Evolutionary conservation across 2,329 filamentous ascomycete genomes (phyloP).

Genomic region (Fusarium xylarioides): DNA sequence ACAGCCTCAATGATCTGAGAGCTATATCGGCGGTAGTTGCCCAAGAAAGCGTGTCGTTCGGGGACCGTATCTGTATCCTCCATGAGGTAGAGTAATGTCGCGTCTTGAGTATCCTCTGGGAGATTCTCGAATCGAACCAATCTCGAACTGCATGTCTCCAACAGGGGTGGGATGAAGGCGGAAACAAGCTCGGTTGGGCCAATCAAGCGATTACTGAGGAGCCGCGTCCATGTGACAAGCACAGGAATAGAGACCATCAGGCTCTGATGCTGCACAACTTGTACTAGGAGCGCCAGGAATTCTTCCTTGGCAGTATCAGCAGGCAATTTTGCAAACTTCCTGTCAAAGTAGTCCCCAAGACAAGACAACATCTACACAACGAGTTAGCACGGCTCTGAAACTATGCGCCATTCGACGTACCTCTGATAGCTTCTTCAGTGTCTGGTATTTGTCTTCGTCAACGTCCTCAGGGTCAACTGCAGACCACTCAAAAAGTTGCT

Average conservation of each 20-base stretch:
- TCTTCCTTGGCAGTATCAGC: conserved; percentile 71
- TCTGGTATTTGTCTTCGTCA: conserved; percentile 89
- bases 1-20: conserved; percentile 87
- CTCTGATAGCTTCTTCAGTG: conserved; percentile 94
- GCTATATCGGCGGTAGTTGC: conserved; percentile 94
- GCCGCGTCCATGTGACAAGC: conserved; percentile 86
- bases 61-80: conserved; percentile 96
- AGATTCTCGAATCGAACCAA: conserved; percentile 88
- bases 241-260: conserved; percentile 93
- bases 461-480: conserved; percentile 81
- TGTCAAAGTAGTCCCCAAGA: conserved; percentile 83
- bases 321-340: conserved; percentile 75
- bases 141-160: conserved; percentile 84
- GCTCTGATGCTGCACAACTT: conserved; percentile 84
- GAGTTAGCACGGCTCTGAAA: background rate
- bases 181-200: conserved; percentile 69
- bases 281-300: conserved; percentile 81
- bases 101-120: conserved; percentile 81
- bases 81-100: conserved; percentile 81
- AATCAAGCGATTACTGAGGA: conserved; percentile 77
- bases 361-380: conserved; percentile 78
- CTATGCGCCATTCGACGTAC: conserved; percentile 54
- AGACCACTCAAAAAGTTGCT: conserved; percentile 82
- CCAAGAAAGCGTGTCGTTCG: conserved; percentile 92
- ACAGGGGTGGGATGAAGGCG: conserved; percentile 74